Conservation (phyloP, 495 filamentous ascomycete genomes). For the Penicillium simplicissimum region DNA sequence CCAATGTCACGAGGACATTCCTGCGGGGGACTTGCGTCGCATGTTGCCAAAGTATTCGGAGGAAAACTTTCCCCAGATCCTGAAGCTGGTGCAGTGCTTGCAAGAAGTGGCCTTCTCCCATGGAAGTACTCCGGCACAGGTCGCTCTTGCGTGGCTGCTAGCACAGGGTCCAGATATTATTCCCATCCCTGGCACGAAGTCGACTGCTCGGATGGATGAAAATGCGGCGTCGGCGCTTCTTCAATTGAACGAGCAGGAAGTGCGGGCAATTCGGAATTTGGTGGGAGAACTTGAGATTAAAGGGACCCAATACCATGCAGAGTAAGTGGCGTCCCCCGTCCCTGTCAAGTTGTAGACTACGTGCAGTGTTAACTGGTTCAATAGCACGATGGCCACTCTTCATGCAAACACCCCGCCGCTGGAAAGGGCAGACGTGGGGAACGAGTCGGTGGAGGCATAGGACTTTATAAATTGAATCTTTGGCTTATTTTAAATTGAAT, state of each 20-base stretch:
- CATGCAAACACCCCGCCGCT: not conserved
- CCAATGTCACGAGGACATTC: constrained; percentile 46
- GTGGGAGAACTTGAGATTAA: constrained; percentile 3
- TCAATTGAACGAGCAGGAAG: constrained; percentile 50
- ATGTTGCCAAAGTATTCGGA: constrained; percentile 47
- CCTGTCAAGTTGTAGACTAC: not conserved
- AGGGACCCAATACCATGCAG: constrained; percentile 13
- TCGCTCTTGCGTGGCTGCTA: constrained; percentile 54
- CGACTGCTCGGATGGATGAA: constrained; percentile 56
- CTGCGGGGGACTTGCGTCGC: constrained; percentile 39
- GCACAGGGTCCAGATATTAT: constrained; percentile 55
- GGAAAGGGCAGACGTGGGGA: not conserved
- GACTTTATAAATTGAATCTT: too few relatives aligned
- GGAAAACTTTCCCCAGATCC: constrained; percentile 52
- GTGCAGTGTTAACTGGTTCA: not conserved
- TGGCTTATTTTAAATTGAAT: too few relatives aligned
- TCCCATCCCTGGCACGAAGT: constrained; percentile 60
- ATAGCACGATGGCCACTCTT: constrained; percentile 1
- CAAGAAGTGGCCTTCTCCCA: constrained; percentile 47
- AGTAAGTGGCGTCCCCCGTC: constrained; percentile 8
- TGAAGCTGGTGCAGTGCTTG: constrained; percentile 43
- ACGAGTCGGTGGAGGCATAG: too few relatives aligned
- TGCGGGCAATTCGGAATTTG: constrained; percentile 41
- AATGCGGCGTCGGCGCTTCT: constrained; percentile 52
- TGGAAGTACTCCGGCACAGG: constrained; percentile 44